A percentile compares a stretch with the other conserved stretches of the same genome.
These are phyloP conservation scores for Phlegmacium glaucopus DNA, from an alignment of 768 basidiomycete genomes.

Conservation along the genomic window DNA sequence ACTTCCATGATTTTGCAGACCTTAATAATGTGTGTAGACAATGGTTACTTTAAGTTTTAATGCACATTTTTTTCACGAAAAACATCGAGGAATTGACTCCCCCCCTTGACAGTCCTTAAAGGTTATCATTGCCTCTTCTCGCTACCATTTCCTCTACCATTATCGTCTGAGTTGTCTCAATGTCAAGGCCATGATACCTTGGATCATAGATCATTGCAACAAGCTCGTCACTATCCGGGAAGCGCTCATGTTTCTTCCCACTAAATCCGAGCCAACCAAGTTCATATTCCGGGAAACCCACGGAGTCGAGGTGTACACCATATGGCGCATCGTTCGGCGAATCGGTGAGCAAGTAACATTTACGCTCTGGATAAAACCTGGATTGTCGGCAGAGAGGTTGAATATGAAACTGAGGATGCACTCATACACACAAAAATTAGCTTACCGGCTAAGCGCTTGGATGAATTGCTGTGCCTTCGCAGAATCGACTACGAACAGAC, in stretches of 20 bases:
- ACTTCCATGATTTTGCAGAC: too few species aligned
- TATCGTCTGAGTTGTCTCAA: neutral
- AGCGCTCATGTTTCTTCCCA: neutral
- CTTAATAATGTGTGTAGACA: too few species aligned
- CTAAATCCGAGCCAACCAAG: constrained; percentile 3
- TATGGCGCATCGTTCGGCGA: neutral
- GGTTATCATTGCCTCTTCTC: neutral
- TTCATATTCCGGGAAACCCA: neutral
- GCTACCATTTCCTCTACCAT: neutral
- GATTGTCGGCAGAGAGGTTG: too few species aligned
- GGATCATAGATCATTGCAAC: constrained; percentile 1
- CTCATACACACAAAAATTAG: too few species aligned
- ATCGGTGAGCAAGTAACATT: neutral
- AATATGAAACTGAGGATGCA: too few species aligned
- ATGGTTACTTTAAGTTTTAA: too few species aligned
- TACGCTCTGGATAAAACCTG: neutral
- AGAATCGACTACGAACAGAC: neutral
- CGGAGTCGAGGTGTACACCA: neutral
- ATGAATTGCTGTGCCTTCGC: neutral
- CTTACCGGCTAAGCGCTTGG: too few species aligned
- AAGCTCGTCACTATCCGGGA: neutral
- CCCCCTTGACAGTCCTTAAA: too few species aligned
- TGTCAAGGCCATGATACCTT: neutral
- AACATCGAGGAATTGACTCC: too few species aligned
- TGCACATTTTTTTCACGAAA: too few species aligned